phyloP scores from a whole-genome alignment of 805 yeast genomes.

The Lipomyces kockii region DNA sequence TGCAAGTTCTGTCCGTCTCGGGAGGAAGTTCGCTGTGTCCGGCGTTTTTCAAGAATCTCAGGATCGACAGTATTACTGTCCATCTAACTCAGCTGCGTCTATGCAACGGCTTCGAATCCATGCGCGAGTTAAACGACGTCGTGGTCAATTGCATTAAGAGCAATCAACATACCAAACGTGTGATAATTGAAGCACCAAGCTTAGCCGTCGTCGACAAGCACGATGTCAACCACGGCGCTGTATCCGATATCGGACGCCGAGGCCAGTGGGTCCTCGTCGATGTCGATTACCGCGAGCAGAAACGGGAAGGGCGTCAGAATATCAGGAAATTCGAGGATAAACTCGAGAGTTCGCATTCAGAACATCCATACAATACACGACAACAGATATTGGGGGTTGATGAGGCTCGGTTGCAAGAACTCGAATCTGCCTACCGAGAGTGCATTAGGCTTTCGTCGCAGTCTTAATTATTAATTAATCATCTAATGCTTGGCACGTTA shows the following conservation, averaged over 20 bases:
- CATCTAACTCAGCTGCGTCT: conserved; percentile 31
- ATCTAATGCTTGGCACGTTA: background rate
- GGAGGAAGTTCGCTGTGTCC: conserved; percentile 38
- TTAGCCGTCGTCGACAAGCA: conserved; percentile 31
- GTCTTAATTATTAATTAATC: conserved; percentile 1
- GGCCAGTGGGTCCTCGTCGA: conserved; percentile 32
- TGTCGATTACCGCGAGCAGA: conserved; percentile 17
- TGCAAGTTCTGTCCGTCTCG: conserved; percentile 19
- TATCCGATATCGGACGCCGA: conserved; percentile 32
- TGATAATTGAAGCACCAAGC: conserved; percentile 28
- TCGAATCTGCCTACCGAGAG: conserved; percentile 18
- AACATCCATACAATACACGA: background rate
- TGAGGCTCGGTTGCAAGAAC: conserved; percentile 16
- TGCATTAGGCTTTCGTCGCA: background rate
- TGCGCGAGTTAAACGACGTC: conserved; percentile 29
- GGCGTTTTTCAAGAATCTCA: conserved; percentile 28
- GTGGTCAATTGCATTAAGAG: conserved; percentile 19
- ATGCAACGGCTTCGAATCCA: conserved; percentile 30
- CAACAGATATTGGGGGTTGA: conserved; percentile 13
- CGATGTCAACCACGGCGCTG: conserved; percentile 28
- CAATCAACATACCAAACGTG: conserved; percentile 15
- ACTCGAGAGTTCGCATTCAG: background rate
- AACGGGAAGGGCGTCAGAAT: background rate
- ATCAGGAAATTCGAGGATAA: conserved; percentile 16
- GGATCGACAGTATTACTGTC: conserved; percentile 15